Conservation (phyloP, 1,139 yeast species). For the Blastobotrys petasosporus region DNA sequence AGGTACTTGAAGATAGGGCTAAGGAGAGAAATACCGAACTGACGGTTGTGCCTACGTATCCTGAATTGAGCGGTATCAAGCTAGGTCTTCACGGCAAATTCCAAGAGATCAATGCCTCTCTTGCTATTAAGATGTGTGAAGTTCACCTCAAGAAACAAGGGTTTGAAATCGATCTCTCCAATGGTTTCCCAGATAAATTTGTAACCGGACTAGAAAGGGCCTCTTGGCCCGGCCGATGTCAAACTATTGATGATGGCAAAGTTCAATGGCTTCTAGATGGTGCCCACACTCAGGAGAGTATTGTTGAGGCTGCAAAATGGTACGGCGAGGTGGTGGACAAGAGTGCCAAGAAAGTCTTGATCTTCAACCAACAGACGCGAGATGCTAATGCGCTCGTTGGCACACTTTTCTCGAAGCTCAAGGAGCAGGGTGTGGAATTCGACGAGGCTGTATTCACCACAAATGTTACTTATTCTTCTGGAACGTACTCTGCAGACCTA, state of each 20-base stretch:
- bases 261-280: slow-evolving; percentile 86
- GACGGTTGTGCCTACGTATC: slow-evolving; percentile 45
- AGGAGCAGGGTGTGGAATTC: slow-evolving; percentile 38
- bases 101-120: slow-evolving; percentile 79
- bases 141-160: slow-evolving; percentile 54
- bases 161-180: slow-evolving; percentile 24
- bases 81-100: slow-evolving; percentile 86
- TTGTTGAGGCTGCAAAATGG: slow-evolving; percentile 78
- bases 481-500: slow-evolving; percentile 73
- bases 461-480: slow-evolving; percentile 84
- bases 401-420: slow-evolving; percentile 44
- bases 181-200: slow-evolving; percentile 54
- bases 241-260: slow-evolving; percentile 48
- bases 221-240: slow-evolving; percentile 94
- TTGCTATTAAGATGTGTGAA: slow-evolving; percentile 71
- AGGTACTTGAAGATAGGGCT: slow-evolving; percentile 56
- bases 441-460: slow-evolving; percentile 83
- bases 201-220: slow-evolving; percentile 61
- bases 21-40: slow-evolving; percentile 49
- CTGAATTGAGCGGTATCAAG: slow-evolving; percentile 36
- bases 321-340: slow-evolving; percentile 39
- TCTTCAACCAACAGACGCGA: slow-evolving; percentile 92
- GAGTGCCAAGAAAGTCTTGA: slow-evolving; percentile 39
- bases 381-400: slow-evolving; percentile 65
- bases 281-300: slow-evolving; percentile 89